phyloP scores from a whole-genome alignment of 768 basidiomycete genomes.

The Panaeolus papilionaceus region DNA sequence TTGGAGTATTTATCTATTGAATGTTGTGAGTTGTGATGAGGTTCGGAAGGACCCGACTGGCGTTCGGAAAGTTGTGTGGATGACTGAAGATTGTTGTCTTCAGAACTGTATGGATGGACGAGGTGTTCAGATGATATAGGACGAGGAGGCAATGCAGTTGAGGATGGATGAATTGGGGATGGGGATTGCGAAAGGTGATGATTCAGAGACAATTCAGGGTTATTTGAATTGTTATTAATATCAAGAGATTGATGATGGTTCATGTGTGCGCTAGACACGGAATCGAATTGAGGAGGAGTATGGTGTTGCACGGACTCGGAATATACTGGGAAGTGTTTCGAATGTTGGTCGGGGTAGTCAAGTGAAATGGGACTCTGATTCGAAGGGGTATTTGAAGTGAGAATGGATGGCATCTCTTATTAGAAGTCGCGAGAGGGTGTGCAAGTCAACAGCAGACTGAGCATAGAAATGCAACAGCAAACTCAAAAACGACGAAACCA shows the following conservation, averaged over 20 bases:
- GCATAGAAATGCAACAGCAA: not conserved
- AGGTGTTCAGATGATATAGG: not conserved
- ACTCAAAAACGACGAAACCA: not conserved
- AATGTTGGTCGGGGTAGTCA: not conserved
- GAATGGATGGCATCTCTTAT: not conserved
- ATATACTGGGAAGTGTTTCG: not conserved
- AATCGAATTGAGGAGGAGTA: slow-evolving; percentile 4
- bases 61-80: not conserved
- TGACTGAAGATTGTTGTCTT: not conserved
- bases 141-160: not conserved
- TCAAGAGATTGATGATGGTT: not conserved
- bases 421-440: not conserved
- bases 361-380: not conserved
- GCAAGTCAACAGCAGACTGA: not conserved
- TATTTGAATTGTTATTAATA: not conserved
- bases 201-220: not conserved
- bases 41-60: not conserved
- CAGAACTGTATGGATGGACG: not conserved
- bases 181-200: not conserved
- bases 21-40: slow-evolving; percentile 34
- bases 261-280: not conserved
- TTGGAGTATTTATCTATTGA: slow-evolving; percentile 39
- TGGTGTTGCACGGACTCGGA: slow-evolving; percentile 3
- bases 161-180: not conserved
- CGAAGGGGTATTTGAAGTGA: not conserved